Evolutionary conservation across 768 basidiomycete species (phyloP).

Genomic region (Antrodiella citrinella): DNA sequence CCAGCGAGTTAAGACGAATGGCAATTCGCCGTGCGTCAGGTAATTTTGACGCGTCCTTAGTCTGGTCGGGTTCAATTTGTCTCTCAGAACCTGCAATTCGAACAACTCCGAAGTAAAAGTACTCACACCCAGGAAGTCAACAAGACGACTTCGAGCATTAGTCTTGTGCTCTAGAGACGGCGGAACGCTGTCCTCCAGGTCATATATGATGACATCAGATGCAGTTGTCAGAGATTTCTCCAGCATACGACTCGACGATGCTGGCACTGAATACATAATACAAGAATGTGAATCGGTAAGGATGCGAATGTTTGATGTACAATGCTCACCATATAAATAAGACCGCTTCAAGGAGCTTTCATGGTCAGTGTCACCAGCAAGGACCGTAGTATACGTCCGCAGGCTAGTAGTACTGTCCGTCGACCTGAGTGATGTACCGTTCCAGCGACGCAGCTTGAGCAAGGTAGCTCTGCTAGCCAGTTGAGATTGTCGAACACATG

Average conservation of each 20-base stretch:
- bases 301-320: neutral
- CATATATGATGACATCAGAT: constrained; percentile 78
- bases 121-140: constrained; percentile 48
- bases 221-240: constrained; percentile 56
- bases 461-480: too few species aligned
- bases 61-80: constrained; percentile 6
- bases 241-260: constrained; percentile 75
- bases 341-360: constrained; percentile 32
- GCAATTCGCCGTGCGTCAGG: constrained; percentile 48
- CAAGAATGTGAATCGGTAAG: neutral
- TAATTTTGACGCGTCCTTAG: constrained; percentile 20
- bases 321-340: constrained; percentile 52
- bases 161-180: constrained; percentile 50
- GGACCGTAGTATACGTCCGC: too few species aligned
- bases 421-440: too few species aligned
- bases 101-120: neutral
- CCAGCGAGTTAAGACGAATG: constrained; percentile 62
- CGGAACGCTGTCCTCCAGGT: constrained; percentile 82
- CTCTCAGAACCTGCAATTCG: neutral
- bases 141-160: constrained; percentile 46
- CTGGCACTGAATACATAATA: constrained; percentile 47
- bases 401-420: too few species aligned
- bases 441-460: too few species aligned
- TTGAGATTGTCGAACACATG: too few species aligned
- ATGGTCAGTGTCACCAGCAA: too few species aligned